phyloP scores from a whole-genome alignment of 768 basidiomycete genomes.

The Pleurotus platypus region DNA sequence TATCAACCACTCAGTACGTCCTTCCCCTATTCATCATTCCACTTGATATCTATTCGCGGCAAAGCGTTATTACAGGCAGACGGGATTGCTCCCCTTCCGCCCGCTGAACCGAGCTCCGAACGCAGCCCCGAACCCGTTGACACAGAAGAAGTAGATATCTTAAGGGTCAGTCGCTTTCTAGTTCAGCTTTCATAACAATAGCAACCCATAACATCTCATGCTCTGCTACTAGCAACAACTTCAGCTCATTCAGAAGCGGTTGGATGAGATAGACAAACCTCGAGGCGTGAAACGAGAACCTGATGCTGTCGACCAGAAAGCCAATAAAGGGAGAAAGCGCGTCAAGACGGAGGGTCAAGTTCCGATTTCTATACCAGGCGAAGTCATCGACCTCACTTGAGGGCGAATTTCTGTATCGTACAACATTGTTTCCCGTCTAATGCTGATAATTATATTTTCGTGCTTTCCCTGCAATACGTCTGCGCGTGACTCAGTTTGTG shows the following conservation, averaged over 20 bases:
- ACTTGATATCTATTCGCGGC: background rate
- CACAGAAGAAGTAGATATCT: too few species aligned
- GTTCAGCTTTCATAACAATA: too few species aligned
- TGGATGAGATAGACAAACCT: background rate
- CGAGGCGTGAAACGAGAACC: too few species aligned
- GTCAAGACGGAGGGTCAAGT: background rate
- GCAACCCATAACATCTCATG: background rate
- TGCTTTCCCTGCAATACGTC: too few species aligned
- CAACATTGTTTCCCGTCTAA: too few species aligned
- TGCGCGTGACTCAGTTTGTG: too few species aligned
- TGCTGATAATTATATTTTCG: too few species aligned
- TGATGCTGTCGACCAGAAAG: too few species aligned
- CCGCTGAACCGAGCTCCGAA: background rate
- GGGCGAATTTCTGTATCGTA: background rate
- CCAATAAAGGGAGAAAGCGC: background rate
- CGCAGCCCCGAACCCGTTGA: too few species aligned
- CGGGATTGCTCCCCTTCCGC: background rate
- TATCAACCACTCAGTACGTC: constrained; percentile 17
- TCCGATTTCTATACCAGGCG: background rate
- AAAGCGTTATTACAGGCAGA: background rate
- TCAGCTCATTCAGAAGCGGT: background rate
- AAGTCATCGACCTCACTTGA: background rate
- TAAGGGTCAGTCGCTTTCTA: too few species aligned
- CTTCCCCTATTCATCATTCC: background rate
- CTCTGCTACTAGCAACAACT: background rate